Base-by-base conservation (phyloP, 306 rosid genomes). In the Begonia masoniana region DNA sequence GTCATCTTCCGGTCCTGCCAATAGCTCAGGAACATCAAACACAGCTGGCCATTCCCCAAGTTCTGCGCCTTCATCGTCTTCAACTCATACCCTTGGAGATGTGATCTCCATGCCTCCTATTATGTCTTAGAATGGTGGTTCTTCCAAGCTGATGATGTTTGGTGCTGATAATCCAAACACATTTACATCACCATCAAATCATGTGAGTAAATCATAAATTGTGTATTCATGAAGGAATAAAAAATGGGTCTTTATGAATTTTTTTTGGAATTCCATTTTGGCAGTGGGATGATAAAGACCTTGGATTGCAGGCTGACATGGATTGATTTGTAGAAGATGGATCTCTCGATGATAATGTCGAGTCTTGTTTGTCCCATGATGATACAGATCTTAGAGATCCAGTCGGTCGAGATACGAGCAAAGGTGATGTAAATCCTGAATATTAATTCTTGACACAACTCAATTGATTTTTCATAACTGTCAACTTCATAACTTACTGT, bases 71-170 rank as follows among this genome's bases (percentile, higher is more conserved):
- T 92, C 99, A 58, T 83, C 96, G 43, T 95, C 99, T 56, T 92
- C 99, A n/a, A 81, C 96, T 43, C 99, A 86, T 76, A 92, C 99
- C 8, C 96, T 95, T 35, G 99, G 96, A 26, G 99, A 92, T 74
- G 96, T 72, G 69, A 86, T 91, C 43, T 86, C 99, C 39, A 83
- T 92, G 93, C 99, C 99, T 5, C 3, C 24, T 39, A 55, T 92
- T 39, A 55, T 92, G 72, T 85, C 99, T 73, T 92, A 74, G 60
- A 79, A 67, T 56, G 85, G 94, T 61, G 69, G 76, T 76, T 81
- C 96, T 61, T 92, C 99, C 46, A 92, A 92, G 84, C 85, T 93
- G 15, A 60, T 70, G 66, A 79, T 83, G 39, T 92, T 92, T 66
- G 82, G 84, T 12, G 50, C 79, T 43, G 99, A 92, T 47, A 87